Base-by-base conservation (phyloP, 1,284 basidiomycete genomes). In the Moesziomyces sp. region DNA sequence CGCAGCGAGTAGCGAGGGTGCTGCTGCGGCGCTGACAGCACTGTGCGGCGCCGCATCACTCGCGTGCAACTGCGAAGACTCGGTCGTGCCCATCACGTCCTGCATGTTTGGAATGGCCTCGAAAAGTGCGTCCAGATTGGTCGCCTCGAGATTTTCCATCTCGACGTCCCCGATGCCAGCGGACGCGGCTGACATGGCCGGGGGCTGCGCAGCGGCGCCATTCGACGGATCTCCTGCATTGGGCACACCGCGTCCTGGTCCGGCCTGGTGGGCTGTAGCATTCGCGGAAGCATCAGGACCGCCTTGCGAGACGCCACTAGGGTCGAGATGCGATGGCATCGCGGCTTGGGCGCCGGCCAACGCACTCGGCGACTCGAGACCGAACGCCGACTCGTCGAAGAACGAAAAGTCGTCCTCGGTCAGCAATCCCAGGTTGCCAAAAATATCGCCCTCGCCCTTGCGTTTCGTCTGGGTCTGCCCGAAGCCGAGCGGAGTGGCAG, bases 381-480 rank as follows among this genome's bases (percentile, higher is more conserved):
- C 73, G n/a, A 75, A 75, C 23, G 65, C 65, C 14, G 49, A 69
- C 26, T 77, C 77, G 59, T 81, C 78, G 47, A 81, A 81, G 67
- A 81, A 81, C 30, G 74, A 74, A 48, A 81, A 81, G 66, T 81
- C 79, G 24, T 81, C 79, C 46, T 81, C 79, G 9, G 79, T 81
- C 30, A 81, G 62, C 51, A 81, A 48, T 0, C 62, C 76, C 5
- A 77, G 51, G 19, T 63, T 62, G 35, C 53, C 71, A 51, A 78
- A 79, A 42, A 70, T 60, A 28, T 70, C 67, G 40, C 47, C 59
- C 23, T 74, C 74, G 9, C 64, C 58, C 50, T 72, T 71, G 38
- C 55, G 69, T 33, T 72, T 66, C 6, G 63, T 42, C 26, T 50
- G 49, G 1, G 28, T n/a, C 40, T 52, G 58, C 38, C 59, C 19